phyloP scores from a whole-genome alignment of 1,284 basidiomycete species.

The Ustilago cynodontis region DNA sequence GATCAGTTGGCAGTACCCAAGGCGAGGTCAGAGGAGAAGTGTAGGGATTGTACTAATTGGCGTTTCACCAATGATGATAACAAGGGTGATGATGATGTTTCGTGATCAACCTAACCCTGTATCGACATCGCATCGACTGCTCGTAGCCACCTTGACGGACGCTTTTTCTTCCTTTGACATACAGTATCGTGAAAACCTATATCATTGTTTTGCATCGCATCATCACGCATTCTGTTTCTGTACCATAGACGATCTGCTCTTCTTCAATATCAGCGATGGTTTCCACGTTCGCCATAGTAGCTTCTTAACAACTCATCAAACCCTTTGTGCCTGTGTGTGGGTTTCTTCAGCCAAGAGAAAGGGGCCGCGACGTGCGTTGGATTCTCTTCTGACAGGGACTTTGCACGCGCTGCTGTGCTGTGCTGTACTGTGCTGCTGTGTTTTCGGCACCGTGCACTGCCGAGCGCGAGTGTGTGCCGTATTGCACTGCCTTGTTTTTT shows the following conservation, averaged over 20 bases:
- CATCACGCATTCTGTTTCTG: neutral
- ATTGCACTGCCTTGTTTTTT: neutral
- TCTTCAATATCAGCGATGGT: neutral
- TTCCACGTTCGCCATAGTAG: no score
- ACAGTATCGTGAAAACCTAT: neutral
- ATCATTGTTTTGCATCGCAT: neutral
- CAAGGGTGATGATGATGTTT: neutral
- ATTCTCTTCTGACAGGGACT: neutral
- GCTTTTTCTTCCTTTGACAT: neutral
- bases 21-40: conserved; percentile 49
- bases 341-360: neutral
- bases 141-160: no score
- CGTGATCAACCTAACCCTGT: neutral
- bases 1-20: conserved; percentile 46
- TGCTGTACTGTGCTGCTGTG: neutral
- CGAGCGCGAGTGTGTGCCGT: neutral
- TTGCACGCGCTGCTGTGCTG: neutral
- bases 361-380: neutral
- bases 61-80: conserved; percentile 48
- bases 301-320: no score
- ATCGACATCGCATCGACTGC: neutral
- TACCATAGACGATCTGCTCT: neutral
- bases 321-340: neutral
- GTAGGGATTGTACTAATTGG: conserved; percentile 56
- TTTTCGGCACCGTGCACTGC: conserved; percentile 10